Percentiles rank a stretch among this genome's conserved stretches.
Conservation (phyloP, 2,329 filamentous ascomycete genomes). For the Arthrobotrys entomopaga region DNA sequence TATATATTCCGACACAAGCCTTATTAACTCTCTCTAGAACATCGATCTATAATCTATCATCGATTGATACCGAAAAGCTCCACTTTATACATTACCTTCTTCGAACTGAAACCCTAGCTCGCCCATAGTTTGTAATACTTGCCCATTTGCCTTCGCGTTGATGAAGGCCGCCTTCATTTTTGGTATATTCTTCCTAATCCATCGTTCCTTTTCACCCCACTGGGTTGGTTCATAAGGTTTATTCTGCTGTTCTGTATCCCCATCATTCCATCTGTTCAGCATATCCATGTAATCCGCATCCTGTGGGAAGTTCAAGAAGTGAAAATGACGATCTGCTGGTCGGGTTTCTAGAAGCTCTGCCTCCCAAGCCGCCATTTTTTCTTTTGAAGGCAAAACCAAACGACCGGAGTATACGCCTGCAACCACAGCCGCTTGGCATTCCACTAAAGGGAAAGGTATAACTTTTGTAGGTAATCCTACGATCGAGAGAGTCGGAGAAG, state of each 20-base stretch:
- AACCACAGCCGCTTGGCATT: conserved; percentile 80
- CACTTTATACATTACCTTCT: conserved; percentile 15
- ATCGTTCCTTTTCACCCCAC: conserved; percentile 78
- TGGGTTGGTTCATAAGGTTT: conserved; percentile 72
- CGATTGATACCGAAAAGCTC: neutral
- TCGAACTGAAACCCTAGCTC: conserved; percentile 77
- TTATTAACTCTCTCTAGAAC: no score
- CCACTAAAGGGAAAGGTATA: conserved; percentile 85
- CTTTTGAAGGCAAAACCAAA: conserved; percentile 71
- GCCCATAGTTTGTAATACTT: conserved; percentile 72
- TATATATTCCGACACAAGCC: no score
- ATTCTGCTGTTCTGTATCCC: conserved; percentile 62
- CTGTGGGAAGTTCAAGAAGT: conserved; percentile 67
- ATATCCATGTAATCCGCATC: conserved; percentile 78
- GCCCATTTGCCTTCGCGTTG: conserved; percentile 67
- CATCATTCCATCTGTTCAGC: conserved; percentile 71
- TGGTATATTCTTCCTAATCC: conserved; percentile 75
- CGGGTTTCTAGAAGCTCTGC: conserved; percentile 68
- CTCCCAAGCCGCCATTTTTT: conserved; percentile 78
- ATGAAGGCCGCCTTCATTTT: conserved; percentile 77
- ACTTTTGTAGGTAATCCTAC: conserved; percentile 79
- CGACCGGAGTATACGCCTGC: conserved; percentile 80
- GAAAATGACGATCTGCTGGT: conserved; percentile 65
- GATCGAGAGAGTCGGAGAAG: conserved; percentile 81
- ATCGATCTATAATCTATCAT: no score